A percentile compares a stretch with the other conserved stretches of the same genome.
Evolutionary conservation across 2,329 filamentous ascomycete species (phyloP).

Genomic region (Fusarium torulosum): DNA sequence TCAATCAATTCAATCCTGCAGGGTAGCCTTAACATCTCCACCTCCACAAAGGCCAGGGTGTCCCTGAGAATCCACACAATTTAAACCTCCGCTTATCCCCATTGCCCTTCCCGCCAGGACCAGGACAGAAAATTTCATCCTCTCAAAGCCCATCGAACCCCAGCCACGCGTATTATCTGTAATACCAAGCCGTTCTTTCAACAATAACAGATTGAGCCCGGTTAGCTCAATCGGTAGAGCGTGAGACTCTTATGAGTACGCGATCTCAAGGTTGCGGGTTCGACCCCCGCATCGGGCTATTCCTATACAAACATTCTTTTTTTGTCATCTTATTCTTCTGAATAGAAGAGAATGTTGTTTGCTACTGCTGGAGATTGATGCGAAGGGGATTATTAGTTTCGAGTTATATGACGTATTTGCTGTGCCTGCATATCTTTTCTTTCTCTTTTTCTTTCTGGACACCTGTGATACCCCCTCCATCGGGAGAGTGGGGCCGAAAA

Average conservation of each 20-base stretch:
- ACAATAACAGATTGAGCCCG: slow-evolving; percentile 43
- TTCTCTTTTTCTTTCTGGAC: background rate
- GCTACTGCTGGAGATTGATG: no score
- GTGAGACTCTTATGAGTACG: slow-evolving; percentile 71
- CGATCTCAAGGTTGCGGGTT: slow-evolving; percentile 69
- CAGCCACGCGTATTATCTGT: background rate
- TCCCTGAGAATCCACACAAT: slow-evolving; percentile 13
- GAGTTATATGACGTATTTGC: no score
- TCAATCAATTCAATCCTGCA: no score
- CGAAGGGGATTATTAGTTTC: no score
- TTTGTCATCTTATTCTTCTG: background rate
- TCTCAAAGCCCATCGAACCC: background rate
- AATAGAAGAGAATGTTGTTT: background rate
- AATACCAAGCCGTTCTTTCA: background rate
- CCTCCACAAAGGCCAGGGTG: slow-evolving; percentile 20
- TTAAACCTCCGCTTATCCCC: slow-evolving; percentile 17
- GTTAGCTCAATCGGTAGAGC: slow-evolving; percentile 65
- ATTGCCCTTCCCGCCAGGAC: no score
- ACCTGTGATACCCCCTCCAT: slow-evolving; percentile 2
- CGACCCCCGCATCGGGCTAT: slow-evolving; percentile 60
- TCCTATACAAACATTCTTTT: slow-evolving; percentile 26
- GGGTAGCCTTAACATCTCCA: no score
- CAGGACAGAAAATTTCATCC: background rate
- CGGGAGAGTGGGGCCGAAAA: slow-evolving; percentile 26
- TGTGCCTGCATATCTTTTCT: background rate